Base-by-base conservation (phyloP, 2,329 filamentous ascomycete species). In the Beauveria varroae region DNA sequence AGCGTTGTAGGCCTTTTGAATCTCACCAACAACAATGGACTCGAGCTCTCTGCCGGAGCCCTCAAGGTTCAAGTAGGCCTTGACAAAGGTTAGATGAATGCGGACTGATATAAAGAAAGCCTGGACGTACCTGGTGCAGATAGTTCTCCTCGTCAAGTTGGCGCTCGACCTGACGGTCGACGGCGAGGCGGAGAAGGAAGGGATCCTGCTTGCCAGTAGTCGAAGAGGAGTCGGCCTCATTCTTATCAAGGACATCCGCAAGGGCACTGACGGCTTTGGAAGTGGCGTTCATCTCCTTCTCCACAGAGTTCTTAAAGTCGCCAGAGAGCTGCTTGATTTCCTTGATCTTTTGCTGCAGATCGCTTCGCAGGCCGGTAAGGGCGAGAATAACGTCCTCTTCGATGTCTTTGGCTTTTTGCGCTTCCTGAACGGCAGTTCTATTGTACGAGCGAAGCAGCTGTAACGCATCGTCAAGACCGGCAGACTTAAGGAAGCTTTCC, bases 61-160 rank as follows among this genome's bases (percentile, higher is more conserved):
- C 73, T 99, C 95, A 16, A 99, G 81, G 71, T 99, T 98, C 57
- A 97, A 81, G 69, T 96, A 97, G 10, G 95, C 95, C 89, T 96
- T 57, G 9, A 10, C 2, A 8, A 16, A 10, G 60, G 72, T 61
- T 71, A 68, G 57, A 63, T n/a, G 14, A 34, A 22, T 57, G 20
- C 18, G n/a, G 4, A 34, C 3, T 46, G 51, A 43, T 10, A 54
- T 44, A 47, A 10, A 14, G 16, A 24, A 51, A 41, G 37, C 2
- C 2, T n/a, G 18, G 41, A 61, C 85, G 74, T 76, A 93, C 91
- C 76, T 93, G 85, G 71, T 98, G 95, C 20, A 99, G 77, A 70
- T 99, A 99, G 71, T 98, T 98, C 72, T 99, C 95, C 73, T 99
- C 95, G 67, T 96, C 90, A 61, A 99, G 86, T 74, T 98, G 95